Base-by-base conservation (phyloP, 306 rosid genomes). In the Heteromeles arbutifolia region DNA sequence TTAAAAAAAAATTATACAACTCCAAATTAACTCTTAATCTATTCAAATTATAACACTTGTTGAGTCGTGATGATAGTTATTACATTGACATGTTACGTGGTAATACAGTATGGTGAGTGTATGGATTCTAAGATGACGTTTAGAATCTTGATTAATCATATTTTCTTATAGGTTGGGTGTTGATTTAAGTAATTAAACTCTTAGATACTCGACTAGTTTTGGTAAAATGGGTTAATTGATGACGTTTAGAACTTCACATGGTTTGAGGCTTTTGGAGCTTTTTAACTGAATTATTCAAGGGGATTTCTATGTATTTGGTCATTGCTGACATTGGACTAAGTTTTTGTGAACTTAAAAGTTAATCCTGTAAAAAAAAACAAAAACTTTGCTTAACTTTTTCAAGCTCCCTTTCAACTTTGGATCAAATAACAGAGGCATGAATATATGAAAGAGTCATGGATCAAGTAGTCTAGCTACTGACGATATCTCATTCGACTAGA, bases 311-410 rank as follows among this genome's bases (percentile, higher is more conserved):
- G 11, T 39, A 39, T 18, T 15, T 4, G 56, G n/a, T 65, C 79
- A 65, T 29, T 52, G 72, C 73, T 32, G 79, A 65, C 65, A 50
- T 65, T 75, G 34, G 34, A 65, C 37, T 65, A 26, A 34, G 37
- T 62, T 48, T 74, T 75, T 52, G 29, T 26, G 61, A 43, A n/a
- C 44, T 19, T 29, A 28, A 10, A 63, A 63, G 17, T 19, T 3
- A 19, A 31, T 19, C 45, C 34, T 21, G 10, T 19, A 41, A 2
- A 2, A 12, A n/a, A 61, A 0, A 13, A 24, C 4, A 37, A 29
- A 1, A 28, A 29, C 0, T n/a, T 44, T 24, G 57, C 31, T 43
- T 2, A 14, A 43, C 18, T 37, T 67, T 68, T 68, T 61, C 54
- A 69, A 8, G 6, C n/a, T 13, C 29, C n/a, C 2, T 44, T 44